Evolutionary conservation across 2,329 filamentous ascomycete species (phyloP).

Genomic region (Fusarium tuaranense): DNA sequence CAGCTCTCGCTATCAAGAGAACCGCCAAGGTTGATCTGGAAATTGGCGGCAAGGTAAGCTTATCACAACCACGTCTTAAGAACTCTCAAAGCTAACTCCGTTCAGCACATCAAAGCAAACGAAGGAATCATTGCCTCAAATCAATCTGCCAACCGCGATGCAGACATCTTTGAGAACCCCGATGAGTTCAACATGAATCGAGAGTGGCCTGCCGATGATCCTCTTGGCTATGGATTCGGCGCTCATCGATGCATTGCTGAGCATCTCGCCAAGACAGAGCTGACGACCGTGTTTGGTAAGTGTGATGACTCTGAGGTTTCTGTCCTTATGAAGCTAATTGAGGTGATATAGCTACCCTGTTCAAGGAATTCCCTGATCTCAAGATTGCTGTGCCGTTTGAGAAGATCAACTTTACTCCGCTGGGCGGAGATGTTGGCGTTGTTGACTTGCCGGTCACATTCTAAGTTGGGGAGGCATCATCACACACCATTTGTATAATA

Average conservation of each 20-base stretch:
- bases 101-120: slow-evolving; percentile 52
- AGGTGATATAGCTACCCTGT: neutral
- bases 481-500: neutral
- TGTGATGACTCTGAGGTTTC: neutral
- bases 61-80: neutral
- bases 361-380: slow-evolving; percentile 14
- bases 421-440: slow-evolving; percentile 22
- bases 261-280: slow-evolving; percentile 49
- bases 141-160: slow-evolving; percentile 60
- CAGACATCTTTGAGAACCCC: slow-evolving; percentile 55
- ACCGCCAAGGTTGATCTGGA: slow-evolving; percentile 60
- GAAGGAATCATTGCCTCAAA: slow-evolving; percentile 62
- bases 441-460: slow-evolving; percentile 19
- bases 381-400: slow-evolving; percentile 12
- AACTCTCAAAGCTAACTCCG: neutral
- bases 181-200: slow-evolving; percentile 59
- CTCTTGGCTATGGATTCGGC: slow-evolving; percentile 60
- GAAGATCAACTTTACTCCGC: slow-evolving; percentile 26
- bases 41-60: slow-evolving; percentile 53
- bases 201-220: slow-evolving; percentile 44
- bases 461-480: neutral
- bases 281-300: slow-evolving; percentile 19
- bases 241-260: slow-evolving; percentile 61
- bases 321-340: rapidly evolving
- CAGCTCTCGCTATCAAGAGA: slow-evolving; percentile 59